A percentile compares a stretch with the other conserved stretches of the same genome.
phyloP scores from a whole-genome alignment of 495 filamentous ascomycete genomes.

The Aspergillus wentii region DNA sequence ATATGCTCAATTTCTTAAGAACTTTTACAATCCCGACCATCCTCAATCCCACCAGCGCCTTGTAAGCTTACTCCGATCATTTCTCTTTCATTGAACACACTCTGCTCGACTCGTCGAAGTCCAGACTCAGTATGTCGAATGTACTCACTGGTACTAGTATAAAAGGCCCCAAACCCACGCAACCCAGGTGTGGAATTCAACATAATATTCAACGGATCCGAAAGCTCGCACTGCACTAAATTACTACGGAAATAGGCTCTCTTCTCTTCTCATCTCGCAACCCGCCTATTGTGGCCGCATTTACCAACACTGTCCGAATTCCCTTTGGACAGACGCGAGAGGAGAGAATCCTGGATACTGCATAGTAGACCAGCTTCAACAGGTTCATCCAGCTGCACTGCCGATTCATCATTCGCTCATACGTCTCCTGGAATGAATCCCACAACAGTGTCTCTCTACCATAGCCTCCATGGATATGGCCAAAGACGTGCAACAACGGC shows the following conservation, averaged over 20 bases:
- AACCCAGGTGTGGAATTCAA: no score
- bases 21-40: no score
- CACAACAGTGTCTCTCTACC: conserved; percentile 54
- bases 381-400: conserved; percentile 5
- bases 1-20: no score
- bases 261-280: conserved; percentile 3
- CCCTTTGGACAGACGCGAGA: neutral
- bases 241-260: conserved; percentile 2
- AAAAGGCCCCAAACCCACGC: no score
- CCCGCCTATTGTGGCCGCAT: conserved; percentile 4
- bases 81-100: no score
- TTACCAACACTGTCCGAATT: neutral
- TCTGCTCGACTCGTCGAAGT: no score
- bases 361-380: conserved; percentile 14
- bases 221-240: no score
- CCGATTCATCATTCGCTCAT: conserved; percentile 49
- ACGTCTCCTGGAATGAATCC: conserved; percentile 57
- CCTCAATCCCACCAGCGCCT: no score
- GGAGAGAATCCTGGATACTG: conserved; percentile 21
- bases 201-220: no score
- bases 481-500: conserved; percentile 65
- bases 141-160: no score
- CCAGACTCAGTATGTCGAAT: no score
- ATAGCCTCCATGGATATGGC: conserved; percentile 64
- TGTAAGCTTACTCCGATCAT: no score